Percentiles rank a stretch among this genome's conserved stretches.
These are phyloP conservation scores for Pleurotus pulmonarius DNA, from an alignment of 768 basidiomycete genomes.

Conservation along the genomic window DNA sequence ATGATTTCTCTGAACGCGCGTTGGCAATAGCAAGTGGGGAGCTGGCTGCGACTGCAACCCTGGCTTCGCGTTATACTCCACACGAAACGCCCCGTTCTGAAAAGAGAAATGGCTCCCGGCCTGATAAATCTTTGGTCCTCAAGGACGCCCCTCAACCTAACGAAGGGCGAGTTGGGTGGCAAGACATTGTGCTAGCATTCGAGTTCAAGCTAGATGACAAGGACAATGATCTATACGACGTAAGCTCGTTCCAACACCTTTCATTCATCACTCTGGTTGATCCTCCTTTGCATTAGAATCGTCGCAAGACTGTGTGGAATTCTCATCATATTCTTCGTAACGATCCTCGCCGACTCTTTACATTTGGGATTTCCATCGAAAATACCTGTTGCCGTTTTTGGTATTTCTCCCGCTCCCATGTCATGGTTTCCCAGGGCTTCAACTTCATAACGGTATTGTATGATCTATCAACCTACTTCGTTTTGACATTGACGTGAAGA, in stretches of 20 bases:
- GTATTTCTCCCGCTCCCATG: slow-evolving; percentile 5
- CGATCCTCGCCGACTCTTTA: slow-evolving; percentile 6
- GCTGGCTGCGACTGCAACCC: neutral
- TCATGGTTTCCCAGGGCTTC: slow-evolving; percentile 7
- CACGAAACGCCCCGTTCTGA: neutral
- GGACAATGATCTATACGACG: neutral
- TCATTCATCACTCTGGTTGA: too few relatives aligned
- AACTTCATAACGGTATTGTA: neutral
- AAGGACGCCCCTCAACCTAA: neutral
- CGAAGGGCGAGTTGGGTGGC: neutral
- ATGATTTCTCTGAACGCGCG: neutral
- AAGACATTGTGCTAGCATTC: neutral
- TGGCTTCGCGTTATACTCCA: neutral
- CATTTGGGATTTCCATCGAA: slow-evolving; percentile 9
- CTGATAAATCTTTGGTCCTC: neutral
- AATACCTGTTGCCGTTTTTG: slow-evolving; percentile 3
- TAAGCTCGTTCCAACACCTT: neutral
- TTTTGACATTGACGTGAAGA: neutral
- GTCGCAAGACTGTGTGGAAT: slow-evolving; percentile 3
- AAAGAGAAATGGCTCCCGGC: neutral
- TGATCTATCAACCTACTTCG: neutral
- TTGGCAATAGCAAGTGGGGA: neutral
- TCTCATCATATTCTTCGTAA: slow-evolving; percentile 7
- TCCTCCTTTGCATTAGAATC: neutral
- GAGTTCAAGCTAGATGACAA: neutral